These are phyloP conservation scores for Xylaria sp. DNA, from an alignment of 2,329 filamentous ascomycete genomes.

Conservation along the genomic window DNA sequence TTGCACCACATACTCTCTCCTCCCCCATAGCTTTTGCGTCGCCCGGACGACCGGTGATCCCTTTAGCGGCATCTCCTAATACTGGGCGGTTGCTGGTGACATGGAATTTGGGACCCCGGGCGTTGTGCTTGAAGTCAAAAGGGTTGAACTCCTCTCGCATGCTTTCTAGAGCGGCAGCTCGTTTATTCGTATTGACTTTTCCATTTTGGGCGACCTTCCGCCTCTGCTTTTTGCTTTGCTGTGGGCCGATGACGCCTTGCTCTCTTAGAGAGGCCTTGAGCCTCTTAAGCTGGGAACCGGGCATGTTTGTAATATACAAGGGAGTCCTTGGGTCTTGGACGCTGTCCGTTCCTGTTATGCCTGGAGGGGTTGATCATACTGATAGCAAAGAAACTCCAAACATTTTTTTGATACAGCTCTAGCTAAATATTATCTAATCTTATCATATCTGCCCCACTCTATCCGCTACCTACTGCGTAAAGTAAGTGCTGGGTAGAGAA, in stretches of 20 bases:
- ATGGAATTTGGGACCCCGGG: conserved; percentile 84
- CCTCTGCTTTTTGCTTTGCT: conserved; percentile 95
- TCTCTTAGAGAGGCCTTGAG: conserved; percentile 91
- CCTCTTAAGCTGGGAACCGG: conserved; percentile 95
- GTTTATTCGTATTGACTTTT: conserved; percentile 74
- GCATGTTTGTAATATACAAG: conserved; percentile 66
- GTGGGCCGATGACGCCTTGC: conserved; percentile 88
- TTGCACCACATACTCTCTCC: conserved; percentile 70
- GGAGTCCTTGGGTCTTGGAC: background rate
- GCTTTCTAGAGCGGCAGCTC: conserved; percentile 79
- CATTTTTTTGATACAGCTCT: conserved; percentile 34
- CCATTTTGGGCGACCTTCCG: conserved; percentile 76
- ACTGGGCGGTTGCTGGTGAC: conserved; percentile 75
- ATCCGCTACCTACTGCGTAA: no score
- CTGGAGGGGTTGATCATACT: conserved; percentile 25
- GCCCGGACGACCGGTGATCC: conserved; percentile 78
- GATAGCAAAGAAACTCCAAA: conserved; percentile 1
- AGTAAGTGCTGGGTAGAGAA: no score
- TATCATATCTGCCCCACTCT: conserved; percentile 31
- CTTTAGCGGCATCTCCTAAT: conserved; percentile 62
- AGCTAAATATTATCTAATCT: conserved; percentile 37
- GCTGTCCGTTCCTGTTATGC: conserved; percentile 8
- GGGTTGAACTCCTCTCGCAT: conserved; percentile 98
- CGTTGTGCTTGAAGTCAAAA: conserved; percentile 88
- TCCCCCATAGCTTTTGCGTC: conserved; percentile 88